These are phyloP conservation scores for Colletotrichum sidae DNA, from an alignment of 2,329 filamentous ascomycete species.

Conservation along the genomic window DNA sequence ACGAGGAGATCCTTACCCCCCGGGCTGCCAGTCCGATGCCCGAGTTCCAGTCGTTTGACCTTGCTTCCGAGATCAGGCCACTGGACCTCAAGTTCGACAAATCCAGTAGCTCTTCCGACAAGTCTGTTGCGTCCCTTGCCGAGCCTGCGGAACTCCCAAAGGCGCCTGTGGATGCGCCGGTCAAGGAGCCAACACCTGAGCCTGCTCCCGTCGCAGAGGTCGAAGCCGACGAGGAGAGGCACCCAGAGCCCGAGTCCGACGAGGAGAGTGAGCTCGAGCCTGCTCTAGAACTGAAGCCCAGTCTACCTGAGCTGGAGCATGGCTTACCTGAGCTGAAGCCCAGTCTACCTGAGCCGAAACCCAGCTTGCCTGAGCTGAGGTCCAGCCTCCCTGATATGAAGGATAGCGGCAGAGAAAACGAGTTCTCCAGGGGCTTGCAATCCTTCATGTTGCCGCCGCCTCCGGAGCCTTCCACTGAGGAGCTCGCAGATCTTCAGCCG, in stretches of 20 bases:
- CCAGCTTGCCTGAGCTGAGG: constrained; percentile 42
- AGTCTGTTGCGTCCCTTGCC: constrained; percentile 40
- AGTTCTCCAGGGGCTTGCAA: constrained; percentile 58
- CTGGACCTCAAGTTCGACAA: constrained; percentile 36
- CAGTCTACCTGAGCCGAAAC: constrained; percentile 33
- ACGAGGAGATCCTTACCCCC: constrained; percentile 65
- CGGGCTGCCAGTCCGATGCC: constrained; percentile 56
- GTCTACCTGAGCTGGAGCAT: too few relatives aligned
- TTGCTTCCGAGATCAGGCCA: constrained; percentile 33
- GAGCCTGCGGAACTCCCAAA: background rate
- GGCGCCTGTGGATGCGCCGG: background rate
- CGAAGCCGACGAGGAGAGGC: constrained; percentile 14
- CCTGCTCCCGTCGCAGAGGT: background rate
- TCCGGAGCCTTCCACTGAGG: constrained; percentile 48
- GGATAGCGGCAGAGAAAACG: constrained; percentile 44
- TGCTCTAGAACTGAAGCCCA: constrained; percentile 26
- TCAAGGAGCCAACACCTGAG: constrained; percentile 20
- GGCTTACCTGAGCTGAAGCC: constrained; percentile 44
- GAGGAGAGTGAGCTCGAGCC: constrained; percentile 32
- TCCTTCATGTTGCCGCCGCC: constrained; percentile 60
- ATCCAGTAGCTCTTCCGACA: constrained; percentile 39
- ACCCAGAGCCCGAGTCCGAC: background rate
- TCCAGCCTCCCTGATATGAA: constrained; percentile 39
- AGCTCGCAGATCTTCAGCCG: constrained; percentile 41
- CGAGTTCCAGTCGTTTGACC: constrained; percentile 36